Evolutionary conservation across 495 filamentous ascomycete species (phyloP), one percentile per base, ranked within the genome.

Genomic region (Xylaria cubensis): DNA sequence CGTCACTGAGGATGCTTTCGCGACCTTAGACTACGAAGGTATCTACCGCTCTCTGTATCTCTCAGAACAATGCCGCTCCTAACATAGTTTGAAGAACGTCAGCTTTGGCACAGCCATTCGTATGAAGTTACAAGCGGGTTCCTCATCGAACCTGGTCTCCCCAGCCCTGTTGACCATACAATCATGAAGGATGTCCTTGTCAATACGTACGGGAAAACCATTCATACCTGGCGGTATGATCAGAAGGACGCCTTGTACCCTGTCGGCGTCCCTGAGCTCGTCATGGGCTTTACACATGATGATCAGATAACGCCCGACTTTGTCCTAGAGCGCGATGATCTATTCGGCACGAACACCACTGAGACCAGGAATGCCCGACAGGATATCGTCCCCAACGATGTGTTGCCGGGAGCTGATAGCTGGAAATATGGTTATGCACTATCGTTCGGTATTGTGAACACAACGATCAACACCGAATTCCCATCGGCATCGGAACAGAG

Each of bases 271-370:
- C 82, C 81, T 8, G 79, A 84, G 73, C 75, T 82, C 21, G 81
- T 83, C 51, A 80, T 78, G 74, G 80, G 81, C 41, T 81, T 79
- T 65, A 84, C 81, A 9, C 72, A 72, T 48, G 73, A 77, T 66
- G 78, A 75, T 46, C 80, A 84, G 67, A 77, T 90, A 51, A 84
- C 88, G 72, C 87, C 87, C 24, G 84, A 85, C 65, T 90, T 88
- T 69, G 83, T 84, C 67, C 75, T 71, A 19, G 86, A 87, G 76
- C 87, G 88, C 74, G 87, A 90, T 74, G 61, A 83, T 46, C 72
- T 86, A 74, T 83, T 90, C 19, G 84, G 85, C 74, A 74, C 85
- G 70, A 83, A 85, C 50, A 78, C 78, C 13, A 74, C 73, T 1
- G 72, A 70, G 41, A 70, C 75, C 41, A 69, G 62, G 58, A 51